Percentiles rank a stretch among this genome's conserved stretches.
Evolutionary conservation across 73 alveolate species (phyloP).

Genomic region (Breviolum minutum): DNA sequence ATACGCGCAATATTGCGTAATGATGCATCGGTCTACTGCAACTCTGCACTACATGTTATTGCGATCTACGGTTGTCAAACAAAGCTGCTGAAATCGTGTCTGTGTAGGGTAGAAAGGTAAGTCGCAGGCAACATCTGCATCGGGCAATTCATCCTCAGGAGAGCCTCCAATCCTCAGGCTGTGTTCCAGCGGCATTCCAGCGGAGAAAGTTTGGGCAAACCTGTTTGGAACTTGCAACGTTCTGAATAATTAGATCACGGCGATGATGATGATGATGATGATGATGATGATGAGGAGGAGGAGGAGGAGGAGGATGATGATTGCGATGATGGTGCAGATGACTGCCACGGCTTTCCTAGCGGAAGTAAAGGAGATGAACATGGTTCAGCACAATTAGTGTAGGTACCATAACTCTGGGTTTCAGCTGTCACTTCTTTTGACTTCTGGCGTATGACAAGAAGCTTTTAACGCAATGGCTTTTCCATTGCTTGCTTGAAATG

Average conservation of each 20-base stretch:
- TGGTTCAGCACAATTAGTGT: too few relatives aligned
- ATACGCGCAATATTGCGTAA: neutral
- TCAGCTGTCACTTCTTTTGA: too few relatives aligned
- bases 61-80: too few relatives aligned
- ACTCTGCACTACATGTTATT: too few relatives aligned
- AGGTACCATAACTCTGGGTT: too few relatives aligned
- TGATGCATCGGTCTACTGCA: neutral
- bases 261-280: neutral
- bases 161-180: conserved; percentile 73
- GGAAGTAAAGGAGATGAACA: too few relatives aligned
- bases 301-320: neutral
- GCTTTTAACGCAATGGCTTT: too few relatives aligned
- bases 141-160: conserved; percentile 23
- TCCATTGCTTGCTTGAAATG: too few relatives aligned
- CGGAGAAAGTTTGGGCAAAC: neutral
- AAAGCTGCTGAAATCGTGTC: too few relatives aligned
- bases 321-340: neutral
- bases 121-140: neutral
- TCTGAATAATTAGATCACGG: neutral
- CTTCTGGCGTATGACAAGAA: too few relatives aligned
- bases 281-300: neutral
- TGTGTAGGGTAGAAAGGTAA: too few relatives aligned
- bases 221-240: neutral
- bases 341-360: neutral
- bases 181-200: neutral